Conservation (phyloP, 176 grass and related monocot species). For the Leersia perrieri region DNA sequence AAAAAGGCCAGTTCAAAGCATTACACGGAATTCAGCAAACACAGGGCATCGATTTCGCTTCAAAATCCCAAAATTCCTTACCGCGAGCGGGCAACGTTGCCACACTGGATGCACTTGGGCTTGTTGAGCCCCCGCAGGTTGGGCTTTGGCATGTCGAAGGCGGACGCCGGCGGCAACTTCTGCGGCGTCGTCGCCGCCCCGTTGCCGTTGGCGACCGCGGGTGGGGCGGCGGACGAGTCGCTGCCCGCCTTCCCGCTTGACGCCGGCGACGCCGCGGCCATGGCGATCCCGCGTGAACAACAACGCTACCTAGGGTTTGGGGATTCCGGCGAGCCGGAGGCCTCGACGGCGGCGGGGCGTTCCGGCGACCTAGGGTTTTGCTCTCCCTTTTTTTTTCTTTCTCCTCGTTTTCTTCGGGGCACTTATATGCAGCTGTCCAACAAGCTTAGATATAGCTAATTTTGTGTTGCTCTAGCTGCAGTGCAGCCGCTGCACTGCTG, state of each 20-base stretch:
- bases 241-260: conserved; percentile 26
- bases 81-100: conserved; percentile 97
- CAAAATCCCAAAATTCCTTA: conserved; percentile 19
- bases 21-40: not conserved
- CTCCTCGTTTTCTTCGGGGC: no score
- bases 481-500: no score
- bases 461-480: no score
- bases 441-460: no score
- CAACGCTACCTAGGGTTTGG: not conserved
- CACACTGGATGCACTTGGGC: conserved; percentile 92
- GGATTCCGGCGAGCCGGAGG: not conserved
- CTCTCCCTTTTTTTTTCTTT: not conserved
- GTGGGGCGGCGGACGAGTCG: conserved; percentile 17
- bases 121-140: conserved; percentile 92
- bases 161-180: conserved; percentile 25
- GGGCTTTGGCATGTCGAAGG: conserved; percentile 72
- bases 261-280: conserved; percentile 26
- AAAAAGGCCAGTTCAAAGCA: conserved; percentile 34
- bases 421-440: no score
- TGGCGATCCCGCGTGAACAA: not conserved
- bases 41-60: not conserved
- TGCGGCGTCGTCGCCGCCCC: conserved; percentile 49
- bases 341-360: not conserved
- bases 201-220: conserved; percentile 47
- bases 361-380: conserved; percentile 3